Percentiles rank a stretch among this genome's conserved stretches.
These are phyloP conservation scores for Kazachstania bromeliacearum DNA, from an alignment of 805 yeast genomes.

Conservation along the genomic window DNA sequence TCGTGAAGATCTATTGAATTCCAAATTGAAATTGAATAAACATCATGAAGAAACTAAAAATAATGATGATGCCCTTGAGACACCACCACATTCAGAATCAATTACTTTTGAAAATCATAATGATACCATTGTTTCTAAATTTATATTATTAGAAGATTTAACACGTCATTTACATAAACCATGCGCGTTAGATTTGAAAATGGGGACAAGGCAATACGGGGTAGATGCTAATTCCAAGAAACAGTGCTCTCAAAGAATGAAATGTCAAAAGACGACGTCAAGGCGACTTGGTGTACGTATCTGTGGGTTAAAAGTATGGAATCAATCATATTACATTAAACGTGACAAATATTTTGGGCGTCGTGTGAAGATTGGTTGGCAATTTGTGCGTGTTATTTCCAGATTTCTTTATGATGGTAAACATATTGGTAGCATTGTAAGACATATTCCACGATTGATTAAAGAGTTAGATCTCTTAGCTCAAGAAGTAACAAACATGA, in stretches of 20 bases:
- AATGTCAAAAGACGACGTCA: conserved; percentile 77
- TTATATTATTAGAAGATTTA: conserved; percentile 80
- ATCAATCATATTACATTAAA: conserved; percentile 45
- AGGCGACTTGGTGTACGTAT: conserved; percentile 78
- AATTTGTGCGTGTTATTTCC: conserved; percentile 65
- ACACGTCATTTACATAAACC: conserved; percentile 77
- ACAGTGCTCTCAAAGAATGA: conserved; percentile 66
- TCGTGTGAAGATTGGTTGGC: conserved; percentile 54
- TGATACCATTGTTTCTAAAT: conserved; percentile 38
- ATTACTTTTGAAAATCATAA: conserved; percentile 11
- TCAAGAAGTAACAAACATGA: conserved; percentile 42
- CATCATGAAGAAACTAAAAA: background rate
- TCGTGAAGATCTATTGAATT: conserved; percentile 10
- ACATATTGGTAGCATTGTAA: conserved; percentile 44
- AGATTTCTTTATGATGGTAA: conserved; percentile 75
- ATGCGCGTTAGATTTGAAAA: conserved; percentile 87
- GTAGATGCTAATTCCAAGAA: conserved; percentile 75
- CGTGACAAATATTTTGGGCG: conserved; percentile 93
- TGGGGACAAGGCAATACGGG: conserved; percentile 98
- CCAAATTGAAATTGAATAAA: background rate
- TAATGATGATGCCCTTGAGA: background rate
- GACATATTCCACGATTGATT: conserved; percentile 60
- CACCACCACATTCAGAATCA: conserved; percentile 5
- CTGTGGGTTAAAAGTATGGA: conserved; percentile 91
- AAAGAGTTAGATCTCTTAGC: conserved; percentile 50